phyloP scores from a whole-genome alignment of 306 rosid genomes.

The Sicyos baderoa region DNA sequence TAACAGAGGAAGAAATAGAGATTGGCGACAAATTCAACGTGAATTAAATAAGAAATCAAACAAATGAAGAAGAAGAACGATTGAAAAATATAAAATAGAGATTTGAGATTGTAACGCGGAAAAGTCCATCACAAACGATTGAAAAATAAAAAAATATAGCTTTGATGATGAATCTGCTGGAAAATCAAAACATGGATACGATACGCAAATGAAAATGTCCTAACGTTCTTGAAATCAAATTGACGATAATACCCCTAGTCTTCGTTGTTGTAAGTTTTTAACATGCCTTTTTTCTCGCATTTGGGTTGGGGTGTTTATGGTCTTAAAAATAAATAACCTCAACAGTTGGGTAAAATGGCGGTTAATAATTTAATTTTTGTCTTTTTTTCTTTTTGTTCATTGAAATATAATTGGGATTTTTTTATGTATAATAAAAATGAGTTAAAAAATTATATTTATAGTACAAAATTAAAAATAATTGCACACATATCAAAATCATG shows the following conservation, averaged over 20 bases:
- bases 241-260: neutral
- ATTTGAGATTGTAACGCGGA: neutral
- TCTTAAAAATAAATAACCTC: neutral
- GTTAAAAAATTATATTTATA: too few relatives aligned
- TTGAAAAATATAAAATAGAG: neutral
- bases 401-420: too few relatives aligned
- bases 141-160: too few relatives aligned
- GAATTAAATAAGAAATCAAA: neutral
- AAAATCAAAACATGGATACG: neutral
- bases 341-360: neutral
- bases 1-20: neutral
- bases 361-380: too few relatives aligned
- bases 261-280: neutral
- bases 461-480: too few relatives aligned
- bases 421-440: too few relatives aligned
- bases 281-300: neutral
- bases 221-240: neutral
- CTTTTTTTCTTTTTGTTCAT: too few relatives aligned
- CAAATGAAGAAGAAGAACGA: too few relatives aligned
- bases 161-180: neutral
- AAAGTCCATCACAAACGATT: constrained; percentile 3
- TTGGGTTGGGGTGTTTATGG: constrained; percentile 1
- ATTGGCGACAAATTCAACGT: neutral
- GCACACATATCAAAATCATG: too few relatives aligned
- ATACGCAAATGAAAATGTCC: neutral